Evolutionary conservation across 768 basidiomycete genomes (phyloP), one percentile per base, ranked within the genome.

Genomic region (Termitomyces sp.): DNA sequence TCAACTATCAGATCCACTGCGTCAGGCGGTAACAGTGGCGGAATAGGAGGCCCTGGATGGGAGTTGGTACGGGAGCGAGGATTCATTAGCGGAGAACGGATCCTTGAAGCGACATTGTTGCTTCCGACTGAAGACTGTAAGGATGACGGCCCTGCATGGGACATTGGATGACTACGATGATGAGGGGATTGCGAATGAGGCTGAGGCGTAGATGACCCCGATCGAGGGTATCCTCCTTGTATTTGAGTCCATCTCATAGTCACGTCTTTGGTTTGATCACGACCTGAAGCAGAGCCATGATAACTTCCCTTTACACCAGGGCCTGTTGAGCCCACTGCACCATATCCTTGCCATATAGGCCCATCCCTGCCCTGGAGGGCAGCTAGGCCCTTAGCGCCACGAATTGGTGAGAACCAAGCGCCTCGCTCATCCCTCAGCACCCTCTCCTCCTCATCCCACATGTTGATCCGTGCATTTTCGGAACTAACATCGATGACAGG

Each of bases 1-100:
- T 91, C 89, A 0, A 95, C 85, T 5, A 98, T 82, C 18, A 99
- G 77, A 66, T 99, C 96, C 1, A 98, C 87, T 1, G 95, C 95
- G 62, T 98, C 90, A 2, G 83, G 79, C 14, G 82, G 81, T 13
- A 85, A 70, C 12, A 68, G 68, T 18, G 72, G 69, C 5, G 72
- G 68, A 33, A 16, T 47, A 10, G 44, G 32, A 10, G 27, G 37
- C 13, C 48, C 50, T 43, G 26, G 2, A 40, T 32, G 36, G 2
- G 76, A 75, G 43, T 61, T 71, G 10, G 58, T 67, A 27, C 71
- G 71, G 9, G 62, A 65, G 30, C 71, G 71, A 46, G 78, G 74
- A 27, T 69, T 49, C 4, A 67, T 66, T 39, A 70, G 68, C 2
- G 76, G 69, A 13, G 72, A 68, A 40, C 68, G 71, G 34, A 70